phyloP scores from a whole-genome alignment of 176 grass and related monocot species.

The Rhynchospora pubera region DNA sequence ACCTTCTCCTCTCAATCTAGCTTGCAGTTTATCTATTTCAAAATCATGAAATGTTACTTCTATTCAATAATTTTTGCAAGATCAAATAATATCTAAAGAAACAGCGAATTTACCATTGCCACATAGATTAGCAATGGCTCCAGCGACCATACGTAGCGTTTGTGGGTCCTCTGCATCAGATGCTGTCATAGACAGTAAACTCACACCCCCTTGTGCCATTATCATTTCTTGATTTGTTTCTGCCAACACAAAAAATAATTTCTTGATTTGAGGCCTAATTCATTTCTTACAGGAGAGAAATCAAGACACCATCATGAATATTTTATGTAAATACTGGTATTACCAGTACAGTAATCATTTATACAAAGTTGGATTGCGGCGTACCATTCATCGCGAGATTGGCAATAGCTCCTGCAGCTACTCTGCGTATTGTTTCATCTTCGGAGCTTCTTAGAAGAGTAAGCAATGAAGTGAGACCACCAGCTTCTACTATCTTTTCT shows the following conservation, averaged over 20 bases:
- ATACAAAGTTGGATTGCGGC: slow-evolving; percentile 8
- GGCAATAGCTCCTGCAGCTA: slow-evolving; percentile 97
- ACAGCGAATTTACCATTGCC: slow-evolving; percentile 71
- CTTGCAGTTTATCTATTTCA: slow-evolving; percentile 85
- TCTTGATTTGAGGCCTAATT: neutral
- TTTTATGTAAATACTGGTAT: neutral
- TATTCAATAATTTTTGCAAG: neutral
- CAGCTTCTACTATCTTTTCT: slow-evolving; percentile 98
- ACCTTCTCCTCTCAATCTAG: slow-evolving; percentile 82
- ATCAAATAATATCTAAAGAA: neutral
- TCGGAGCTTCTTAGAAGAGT: slow-evolving; percentile 89
- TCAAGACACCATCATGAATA: neutral
- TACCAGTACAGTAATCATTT: neutral
- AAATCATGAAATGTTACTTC: neutral
- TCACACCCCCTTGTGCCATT: slow-evolving; percentile 88
- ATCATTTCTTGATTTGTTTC: slow-evolving; percentile 99
- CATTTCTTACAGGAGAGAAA: slow-evolving; percentile 2
- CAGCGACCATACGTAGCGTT: slow-evolving; percentile 98
- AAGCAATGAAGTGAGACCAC: slow-evolving; percentile 83
- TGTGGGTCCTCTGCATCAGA: slow-evolving; percentile 94
- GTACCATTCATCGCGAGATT: slow-evolving; percentile 99
- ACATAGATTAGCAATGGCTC: slow-evolving; percentile 97
- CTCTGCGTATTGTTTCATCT: slow-evolving; percentile 85
- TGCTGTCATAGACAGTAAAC: slow-evolving; percentile 86
- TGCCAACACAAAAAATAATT: slow-evolving; percentile 30